Percentiles rank a stretch among this genome's conserved stretches.
Conservation (phyloP, 2,329 filamentous ascomycete genomes). For the Colletotrichum somersetense region DNA sequence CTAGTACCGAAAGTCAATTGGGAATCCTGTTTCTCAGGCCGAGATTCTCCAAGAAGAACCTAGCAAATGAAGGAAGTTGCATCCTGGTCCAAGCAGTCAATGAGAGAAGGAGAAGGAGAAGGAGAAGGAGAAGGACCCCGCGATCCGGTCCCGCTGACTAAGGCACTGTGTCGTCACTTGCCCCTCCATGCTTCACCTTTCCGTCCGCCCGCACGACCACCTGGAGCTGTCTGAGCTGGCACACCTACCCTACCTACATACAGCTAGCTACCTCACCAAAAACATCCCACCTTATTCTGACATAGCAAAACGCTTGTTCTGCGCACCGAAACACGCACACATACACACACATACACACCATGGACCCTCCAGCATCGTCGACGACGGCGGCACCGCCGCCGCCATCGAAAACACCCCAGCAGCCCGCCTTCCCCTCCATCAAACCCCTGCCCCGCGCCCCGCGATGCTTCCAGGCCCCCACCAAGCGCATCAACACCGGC, state of each 20-base stretch:
- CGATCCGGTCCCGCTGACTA: constrained; percentile 7
- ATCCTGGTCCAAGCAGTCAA: not conserved
- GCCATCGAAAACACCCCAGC: not conserved
- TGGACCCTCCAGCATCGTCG: constrained; percentile 24
- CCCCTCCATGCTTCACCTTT: constrained; percentile 9
- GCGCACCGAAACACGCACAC: not conserved
- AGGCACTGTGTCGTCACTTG: constrained; percentile 14
- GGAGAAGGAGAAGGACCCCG: not conserved
- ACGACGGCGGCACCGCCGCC: not conserved
- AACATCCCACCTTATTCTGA: not conserved
- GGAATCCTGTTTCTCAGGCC: not conserved
- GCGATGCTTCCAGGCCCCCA: constrained; percentile 74
- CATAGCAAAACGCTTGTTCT: not conserved
- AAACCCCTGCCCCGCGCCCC: constrained; percentile 62
- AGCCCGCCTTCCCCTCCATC: constrained; percentile 48
- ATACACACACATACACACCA: not conserved
- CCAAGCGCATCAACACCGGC: constrained; percentile 87
- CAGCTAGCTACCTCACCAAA: not conserved
- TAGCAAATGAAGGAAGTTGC: not conserved
- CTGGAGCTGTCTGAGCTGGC: constrained; percentile 13
- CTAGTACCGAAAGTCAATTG: not conserved
- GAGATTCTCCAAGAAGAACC: not conserved
- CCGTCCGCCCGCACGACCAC: not conserved
- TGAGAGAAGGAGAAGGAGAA: too few species aligned
- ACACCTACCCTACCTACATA: not conserved